These are phyloP conservation scores for Strobilomyces dryophilus DNA, from an alignment of 768 basidiomycete genomes.

Conservation along the genomic window DNA sequence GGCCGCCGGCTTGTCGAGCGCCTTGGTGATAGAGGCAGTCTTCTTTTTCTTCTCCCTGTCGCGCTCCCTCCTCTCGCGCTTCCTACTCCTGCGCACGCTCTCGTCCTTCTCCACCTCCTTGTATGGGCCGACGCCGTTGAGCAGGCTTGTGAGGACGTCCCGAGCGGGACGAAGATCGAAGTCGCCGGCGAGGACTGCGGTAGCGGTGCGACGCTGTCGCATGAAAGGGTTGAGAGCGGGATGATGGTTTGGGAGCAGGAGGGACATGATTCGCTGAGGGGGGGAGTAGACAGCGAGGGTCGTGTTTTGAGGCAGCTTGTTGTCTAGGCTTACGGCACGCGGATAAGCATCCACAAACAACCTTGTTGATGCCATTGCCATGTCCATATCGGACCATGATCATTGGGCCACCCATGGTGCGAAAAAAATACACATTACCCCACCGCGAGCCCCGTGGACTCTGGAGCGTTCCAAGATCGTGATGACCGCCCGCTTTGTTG, in stretches of 20 bases:
- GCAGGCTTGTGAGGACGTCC: conserved; percentile 74
- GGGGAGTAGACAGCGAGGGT: conserved; percentile 11
- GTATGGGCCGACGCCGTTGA: conserved; percentile 72
- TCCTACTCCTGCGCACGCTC: conserved; percentile 50
- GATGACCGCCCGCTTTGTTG: neutral
- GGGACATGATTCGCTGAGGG: conserved; percentile 18
- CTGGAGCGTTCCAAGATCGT: neutral
- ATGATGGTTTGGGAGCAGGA: conserved; percentile 14
- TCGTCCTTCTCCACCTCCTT: conserved; percentile 60
- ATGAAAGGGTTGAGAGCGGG: conserved; percentile 26
- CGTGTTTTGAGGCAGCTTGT: conserved; percentile 33
- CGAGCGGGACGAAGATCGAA: conserved; percentile 65
- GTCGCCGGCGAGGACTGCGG: conserved; percentile 68
- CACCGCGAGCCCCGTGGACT: neutral
- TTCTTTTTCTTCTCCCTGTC: conserved; percentile 47
- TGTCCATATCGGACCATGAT: conserved; percentile 26
- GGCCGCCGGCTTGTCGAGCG: conserved; percentile 29
- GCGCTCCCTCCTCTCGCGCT: conserved; percentile 44
- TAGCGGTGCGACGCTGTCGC: conserved; percentile 58
- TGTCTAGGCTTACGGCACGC: conserved; percentile 34
- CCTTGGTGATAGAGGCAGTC: conserved; percentile 26
- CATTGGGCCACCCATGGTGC: neutral
- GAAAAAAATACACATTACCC: neutral
- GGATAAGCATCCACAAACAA: conserved; percentile 36
- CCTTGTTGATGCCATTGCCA: conserved; percentile 28